These are phyloP conservation scores for Geranium incanum DNA, from an alignment of 441 rosid genomes.

Conservation along the genomic window DNA sequence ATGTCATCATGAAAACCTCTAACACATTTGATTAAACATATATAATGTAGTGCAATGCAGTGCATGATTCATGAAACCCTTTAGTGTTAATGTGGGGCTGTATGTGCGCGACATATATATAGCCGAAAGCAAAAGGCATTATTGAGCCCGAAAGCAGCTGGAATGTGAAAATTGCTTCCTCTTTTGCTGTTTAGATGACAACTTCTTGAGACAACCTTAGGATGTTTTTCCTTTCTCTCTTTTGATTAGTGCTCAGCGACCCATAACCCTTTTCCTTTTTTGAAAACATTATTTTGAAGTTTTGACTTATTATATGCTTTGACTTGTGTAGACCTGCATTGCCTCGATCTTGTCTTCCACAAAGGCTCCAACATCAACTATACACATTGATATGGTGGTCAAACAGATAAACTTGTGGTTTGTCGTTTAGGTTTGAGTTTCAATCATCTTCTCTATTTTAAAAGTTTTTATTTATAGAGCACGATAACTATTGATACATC, in stretches of 20 bases:
- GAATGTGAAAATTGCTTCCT: neutral
- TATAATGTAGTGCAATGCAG: neutral
- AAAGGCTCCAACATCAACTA: too few relatives aligned
- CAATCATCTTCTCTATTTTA: too few relatives aligned
- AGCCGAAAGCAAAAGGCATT: constrained; percentile 31
- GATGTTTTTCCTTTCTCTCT: neutral
- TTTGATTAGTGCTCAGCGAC: neutral
- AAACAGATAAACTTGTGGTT: too few relatives aligned
- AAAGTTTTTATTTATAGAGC: too few relatives aligned
- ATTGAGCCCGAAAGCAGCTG: constrained; percentile 13
- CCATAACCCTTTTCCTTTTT: neutral
- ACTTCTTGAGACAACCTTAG: neutral
- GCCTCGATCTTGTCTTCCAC: too few relatives aligned
- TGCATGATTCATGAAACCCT: constrained; percentile 13
- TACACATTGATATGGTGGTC: too few relatives aligned
- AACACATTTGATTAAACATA: constrained; percentile 16
- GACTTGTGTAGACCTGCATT: constrained; percentile 11
- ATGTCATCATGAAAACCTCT: constrained; percentile 19
- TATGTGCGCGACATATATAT: neutral
- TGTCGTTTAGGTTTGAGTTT: too few relatives aligned
- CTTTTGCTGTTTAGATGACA: constrained; percentile 14
- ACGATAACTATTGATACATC: too few relatives aligned
- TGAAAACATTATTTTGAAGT: neutral
- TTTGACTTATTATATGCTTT: constrained; percentile 1
- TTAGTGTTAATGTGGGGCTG: neutral